phyloP scores from a whole-genome alignment of 176 grass and related monocot species.

The Oryza meridionalis region DNA sequence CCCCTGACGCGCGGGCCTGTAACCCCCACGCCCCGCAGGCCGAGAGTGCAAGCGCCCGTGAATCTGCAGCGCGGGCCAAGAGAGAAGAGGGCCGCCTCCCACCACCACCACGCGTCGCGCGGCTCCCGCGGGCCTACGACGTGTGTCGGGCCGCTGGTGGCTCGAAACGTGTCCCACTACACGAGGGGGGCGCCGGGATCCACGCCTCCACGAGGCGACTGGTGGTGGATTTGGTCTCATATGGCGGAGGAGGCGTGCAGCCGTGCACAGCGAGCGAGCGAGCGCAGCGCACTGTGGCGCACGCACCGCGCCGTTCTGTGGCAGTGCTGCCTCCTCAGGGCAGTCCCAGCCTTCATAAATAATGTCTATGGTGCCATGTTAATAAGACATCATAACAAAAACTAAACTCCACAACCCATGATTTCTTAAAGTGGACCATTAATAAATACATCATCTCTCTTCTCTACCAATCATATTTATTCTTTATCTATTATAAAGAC shows the following conservation, averaged over 20 bases:
- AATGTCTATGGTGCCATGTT: no score
- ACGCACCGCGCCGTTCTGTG: not conserved
- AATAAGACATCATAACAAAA: no score
- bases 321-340: not conserved
- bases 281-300: not conserved
- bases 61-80: not conserved
- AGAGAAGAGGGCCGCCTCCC: no score
- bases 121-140: not conserved
- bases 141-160: not conserved
- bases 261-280: no score
- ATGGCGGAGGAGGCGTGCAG: no score
- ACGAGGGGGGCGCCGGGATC: not conserved
- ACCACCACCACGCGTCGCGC: not conserved
- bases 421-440: no score
- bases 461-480: no score
- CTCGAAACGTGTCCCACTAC: conserved; percentile 39
- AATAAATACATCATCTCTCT: no score
- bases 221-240: no score
- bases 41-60: conserved; percentile 9
- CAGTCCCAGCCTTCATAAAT: no score
- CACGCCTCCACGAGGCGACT: not conserved
- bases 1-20: not conserved
- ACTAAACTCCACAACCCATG: no score
- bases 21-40: not conserved
- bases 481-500: no score